These are phyloP conservation scores for Tetrahymena malaccensis DNA, from an alignment of 73 alveolate species.

Conservation along the genomic window DNA sequence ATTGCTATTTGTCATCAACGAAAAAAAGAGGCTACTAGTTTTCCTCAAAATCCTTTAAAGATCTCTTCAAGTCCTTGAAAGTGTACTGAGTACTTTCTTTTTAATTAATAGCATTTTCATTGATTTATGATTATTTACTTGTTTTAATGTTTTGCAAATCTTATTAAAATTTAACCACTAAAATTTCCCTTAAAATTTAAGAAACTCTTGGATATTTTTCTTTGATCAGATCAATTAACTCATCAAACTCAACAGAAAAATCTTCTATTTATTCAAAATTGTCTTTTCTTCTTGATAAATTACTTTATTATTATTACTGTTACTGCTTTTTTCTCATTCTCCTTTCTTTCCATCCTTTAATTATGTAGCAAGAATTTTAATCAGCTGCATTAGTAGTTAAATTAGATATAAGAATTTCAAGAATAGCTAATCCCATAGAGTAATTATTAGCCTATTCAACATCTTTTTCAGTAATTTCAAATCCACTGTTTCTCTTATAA, in stretches of 20 bases:
- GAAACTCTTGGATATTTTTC: background rate
- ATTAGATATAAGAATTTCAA: background rate
- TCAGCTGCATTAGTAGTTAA: background rate
- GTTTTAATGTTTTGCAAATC: background rate
- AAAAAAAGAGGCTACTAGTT: background rate
- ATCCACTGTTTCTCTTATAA: background rate
- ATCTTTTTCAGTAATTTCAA: background rate
- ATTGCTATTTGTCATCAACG: background rate
- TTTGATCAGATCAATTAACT: background rate
- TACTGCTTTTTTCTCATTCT: background rate
- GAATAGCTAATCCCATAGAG: background rate
- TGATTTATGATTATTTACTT: background rate
- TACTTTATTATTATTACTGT: background rate
- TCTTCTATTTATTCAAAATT: background rate
- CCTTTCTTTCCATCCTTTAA: background rate
- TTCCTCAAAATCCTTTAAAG: background rate
- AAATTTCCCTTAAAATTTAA: background rate
- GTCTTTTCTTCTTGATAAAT: background rate
- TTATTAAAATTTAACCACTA: background rate
- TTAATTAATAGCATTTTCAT: background rate
- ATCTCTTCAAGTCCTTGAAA: background rate
- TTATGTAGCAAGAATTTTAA: background rate
- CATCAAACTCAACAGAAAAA: background rate
- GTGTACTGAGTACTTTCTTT: background rate
- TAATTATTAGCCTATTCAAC: background rate